Evolutionary conservation across 805 yeast genomes (phyloP).

Genomic region (Candida wancherniae): DNA sequence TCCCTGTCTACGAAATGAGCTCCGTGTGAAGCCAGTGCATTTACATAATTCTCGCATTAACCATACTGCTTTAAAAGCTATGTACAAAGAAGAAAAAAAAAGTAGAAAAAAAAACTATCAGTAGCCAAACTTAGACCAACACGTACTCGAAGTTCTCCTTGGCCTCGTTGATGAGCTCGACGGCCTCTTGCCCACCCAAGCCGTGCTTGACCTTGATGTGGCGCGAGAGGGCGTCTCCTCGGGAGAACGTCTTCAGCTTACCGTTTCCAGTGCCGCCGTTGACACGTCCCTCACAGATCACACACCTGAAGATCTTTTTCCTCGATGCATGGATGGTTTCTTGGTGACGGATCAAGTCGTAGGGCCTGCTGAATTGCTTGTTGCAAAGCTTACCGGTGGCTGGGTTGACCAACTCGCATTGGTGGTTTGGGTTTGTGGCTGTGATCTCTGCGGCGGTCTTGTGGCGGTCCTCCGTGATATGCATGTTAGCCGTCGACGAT

Average conservation of each 20-base stretch:
- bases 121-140: slow-evolving; percentile 4
- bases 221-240: slow-evolving; percentile 44
- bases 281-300: slow-evolving; percentile 42
- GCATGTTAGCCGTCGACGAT: slow-evolving; percentile 2
- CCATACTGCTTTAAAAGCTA: slow-evolving; percentile 3
- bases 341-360: slow-evolving; percentile 43
- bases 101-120: not conserved
- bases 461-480: slow-evolving; percentile 10
- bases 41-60: too few relatives aligned
- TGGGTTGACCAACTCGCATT: slow-evolving; percentile 58
- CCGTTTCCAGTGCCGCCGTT: slow-evolving; percentile 50
- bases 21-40: not conserved
- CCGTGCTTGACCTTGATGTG: slow-evolving; percentile 80
- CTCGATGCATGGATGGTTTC: slow-evolving; percentile 45
- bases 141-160: slow-evolving; percentile 71
- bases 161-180: slow-evolving; percentile 66
- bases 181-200: slow-evolving; percentile 59
- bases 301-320: slow-evolving; percentile 44
- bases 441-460: slow-evolving; percentile 30
- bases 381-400: slow-evolving; percentile 60
- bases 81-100: slow-evolving; percentile 2
- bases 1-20: slow-evolving; percentile 11
- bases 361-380: slow-evolving; percentile 76
- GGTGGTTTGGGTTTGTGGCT: slow-evolving; percentile 40
- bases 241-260: slow-evolving; percentile 40